Percentiles rank a stretch among this genome's conserved stretches.
phyloP scores from a whole-genome alignment of 306 rosid species.

The Sechiopsis laciniata region DNA sequence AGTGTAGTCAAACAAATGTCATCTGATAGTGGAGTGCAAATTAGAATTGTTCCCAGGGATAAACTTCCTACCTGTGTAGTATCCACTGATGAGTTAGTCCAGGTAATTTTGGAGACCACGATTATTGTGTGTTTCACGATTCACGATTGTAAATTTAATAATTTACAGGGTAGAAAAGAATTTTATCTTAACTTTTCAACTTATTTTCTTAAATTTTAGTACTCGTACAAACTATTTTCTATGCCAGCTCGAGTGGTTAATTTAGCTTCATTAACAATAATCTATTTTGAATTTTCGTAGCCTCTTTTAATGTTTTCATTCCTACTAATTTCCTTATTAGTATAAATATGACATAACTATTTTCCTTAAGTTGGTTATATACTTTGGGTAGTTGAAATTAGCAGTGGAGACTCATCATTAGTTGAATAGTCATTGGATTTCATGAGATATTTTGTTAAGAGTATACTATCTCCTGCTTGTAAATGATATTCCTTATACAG shows the following conservation, averaged over 20 bases:
- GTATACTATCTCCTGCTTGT: neutral
- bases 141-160: neutral
- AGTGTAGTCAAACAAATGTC: conserved; percentile 79
- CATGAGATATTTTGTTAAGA: neutral
- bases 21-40: conserved; percentile 83
- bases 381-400: neutral
- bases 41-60: conserved; percentile 76
- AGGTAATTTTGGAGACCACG: conserved; percentile 44
- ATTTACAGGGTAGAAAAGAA: neutral
- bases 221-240: neutral
- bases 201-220: neutral
- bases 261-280: neutral
- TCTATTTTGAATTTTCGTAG: neutral
- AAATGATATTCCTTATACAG: neutral
- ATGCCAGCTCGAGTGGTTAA: neutral
- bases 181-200: neutral
- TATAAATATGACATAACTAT: neutral
- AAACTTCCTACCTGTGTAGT: conserved; percentile 72
- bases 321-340: neutral
- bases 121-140: neutral
- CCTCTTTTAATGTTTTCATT: neutral
- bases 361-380: neutral
- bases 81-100: conserved; percentile 64
- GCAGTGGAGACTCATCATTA: neutral
- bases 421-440: neutral